Evolutionary conservation across 2,329 filamentous ascomycete genomes (phyloP), one percentile per base, ranked within the genome.

Genomic region (Pyrenophora seminiperda): DNA sequence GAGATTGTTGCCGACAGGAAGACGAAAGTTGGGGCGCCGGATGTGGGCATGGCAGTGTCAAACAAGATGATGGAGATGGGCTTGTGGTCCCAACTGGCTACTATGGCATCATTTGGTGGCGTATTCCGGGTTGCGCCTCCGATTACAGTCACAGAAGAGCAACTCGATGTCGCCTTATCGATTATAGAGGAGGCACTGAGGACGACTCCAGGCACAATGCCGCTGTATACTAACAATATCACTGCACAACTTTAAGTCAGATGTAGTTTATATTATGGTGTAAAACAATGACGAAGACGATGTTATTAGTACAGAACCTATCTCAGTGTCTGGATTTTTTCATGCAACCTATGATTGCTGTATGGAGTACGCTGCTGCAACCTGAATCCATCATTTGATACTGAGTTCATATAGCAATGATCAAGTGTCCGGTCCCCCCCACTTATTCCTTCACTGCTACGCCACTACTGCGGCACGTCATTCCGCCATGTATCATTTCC

Each of bases 61-160:
- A 74, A 77, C 14, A 74, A 68, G 43, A 80, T 81, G 47, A 78
- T 77, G 41, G 75, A 78, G 33, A 61, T 81, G 14, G 83, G 83
- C 0, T 61, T 85, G 1, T 85, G 80, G 71, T 80, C 80, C 4
- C 84, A 86, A 61, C 51, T 86, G 22, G 78, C 79, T 17, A 82
- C 75, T 2, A 62, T 54, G 57, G 34, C 76, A 81, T 59, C 76
- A 76, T 5, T 63, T 41, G 61, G 61, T 18, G 83, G 82, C 3
- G 77, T 81, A 0, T 84, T 86, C 52, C 71, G 83, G 9, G 79
- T 86, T 41, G 83, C 83, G 4, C 83, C 83, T 18, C 83, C 84
- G 0, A 81, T 87, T 32, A 84, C 81, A 0, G 79, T 85, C 7
- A 78, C 78, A 0, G 59, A 63, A 29, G 58, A 70, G 34, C 54